Percentiles rank a stretch among this genome's conserved stretches.
Evolutionary conservation across 768 basidiomycete genomes (phyloP).

Genomic region (Auriscalpium microsporum): DNA sequence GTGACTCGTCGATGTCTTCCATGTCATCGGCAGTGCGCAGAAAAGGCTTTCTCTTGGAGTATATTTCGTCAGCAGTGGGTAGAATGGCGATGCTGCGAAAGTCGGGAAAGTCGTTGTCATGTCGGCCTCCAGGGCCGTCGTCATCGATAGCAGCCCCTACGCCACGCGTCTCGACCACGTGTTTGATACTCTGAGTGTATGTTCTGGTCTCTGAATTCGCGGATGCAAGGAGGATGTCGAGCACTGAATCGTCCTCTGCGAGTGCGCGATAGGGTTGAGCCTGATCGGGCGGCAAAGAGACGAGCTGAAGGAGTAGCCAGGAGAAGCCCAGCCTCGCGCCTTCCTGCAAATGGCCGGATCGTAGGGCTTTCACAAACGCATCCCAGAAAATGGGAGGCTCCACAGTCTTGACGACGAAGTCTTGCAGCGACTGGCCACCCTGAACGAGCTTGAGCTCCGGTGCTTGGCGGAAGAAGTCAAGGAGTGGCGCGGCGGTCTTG

Average conservation of each 20-base stretch:
- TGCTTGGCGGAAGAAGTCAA: constrained; percentile 28
- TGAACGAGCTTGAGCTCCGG: constrained; percentile 31
- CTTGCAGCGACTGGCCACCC: constrained; percentile 33
- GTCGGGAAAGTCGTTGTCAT: constrained; percentile 59
- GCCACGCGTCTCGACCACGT: constrained; percentile 25
- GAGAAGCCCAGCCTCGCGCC: constrained; percentile 33
- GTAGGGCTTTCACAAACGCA: constrained; percentile 15
- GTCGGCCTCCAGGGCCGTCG: constrained; percentile 49
- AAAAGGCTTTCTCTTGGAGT: constrained; percentile 37
- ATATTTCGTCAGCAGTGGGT: constrained; percentile 53
- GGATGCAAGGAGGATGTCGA: constrained; percentile 21
- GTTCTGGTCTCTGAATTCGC: constrained; percentile 18
- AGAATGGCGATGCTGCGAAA: constrained; percentile 56
- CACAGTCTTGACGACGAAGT: constrained; percentile 32
- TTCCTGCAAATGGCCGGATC: constrained; percentile 14
- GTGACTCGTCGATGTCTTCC: constrained; percentile 33
- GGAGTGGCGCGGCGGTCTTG: constrained; percentile 27
- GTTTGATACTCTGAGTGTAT: constrained; percentile 32
- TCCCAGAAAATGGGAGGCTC: constrained; percentile 47
- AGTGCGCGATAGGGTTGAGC: constrained; percentile 31
- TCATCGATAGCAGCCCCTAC: constrained; percentile 18
- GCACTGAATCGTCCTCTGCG: constrained; percentile 25
- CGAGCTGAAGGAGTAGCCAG: constrained; percentile 42
- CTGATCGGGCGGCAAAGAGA: constrained; percentile 29
- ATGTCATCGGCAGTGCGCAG: constrained; percentile 31